A percentile compares a stretch with the other conserved stretches of the same genome.
phyloP scores from a whole-genome alignment of 148 eudicot species.

The Nyssa sinensis region DNA sequence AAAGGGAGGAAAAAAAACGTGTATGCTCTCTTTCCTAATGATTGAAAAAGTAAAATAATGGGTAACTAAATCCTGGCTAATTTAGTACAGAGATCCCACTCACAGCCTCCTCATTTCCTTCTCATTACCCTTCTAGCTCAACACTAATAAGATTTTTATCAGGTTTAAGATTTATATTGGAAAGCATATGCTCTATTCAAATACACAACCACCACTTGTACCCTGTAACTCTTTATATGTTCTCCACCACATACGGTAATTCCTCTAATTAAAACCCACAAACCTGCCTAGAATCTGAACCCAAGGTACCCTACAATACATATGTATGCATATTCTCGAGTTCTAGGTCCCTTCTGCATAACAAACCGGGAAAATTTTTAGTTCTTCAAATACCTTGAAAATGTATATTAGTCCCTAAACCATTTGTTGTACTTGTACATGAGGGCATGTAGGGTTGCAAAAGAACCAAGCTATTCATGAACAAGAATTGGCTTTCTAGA shows the following conservation, averaged over 20 bases:
- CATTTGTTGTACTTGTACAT: too few relatives aligned
- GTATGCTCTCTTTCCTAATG: conserved; percentile 4
- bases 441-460: too few relatives aligned
- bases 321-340: background rate
- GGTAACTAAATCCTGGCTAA: background rate
- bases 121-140: too few relatives aligned
- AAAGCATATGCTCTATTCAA: background rate
- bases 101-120: background rate
- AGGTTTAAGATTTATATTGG: background rate
- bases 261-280: background rate
- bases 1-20: too few relatives aligned
- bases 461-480: too few relatives aligned
- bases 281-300: background rate
- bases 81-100: background rate
- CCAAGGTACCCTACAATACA: background rate
- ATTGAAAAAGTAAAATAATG: background rate
- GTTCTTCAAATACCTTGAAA: too few relatives aligned
- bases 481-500: too few relatives aligned
- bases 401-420: too few relatives aligned
- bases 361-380: too few relatives aligned
- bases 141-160: background rate
- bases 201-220: conserved; percentile 10
- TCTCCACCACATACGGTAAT: background rate
- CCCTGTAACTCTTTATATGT: background rate
- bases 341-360: background rate